Evolutionary conservation across 768 basidiomycete genomes (phyloP).

Genomic region (Kwoniella sp.): DNA sequence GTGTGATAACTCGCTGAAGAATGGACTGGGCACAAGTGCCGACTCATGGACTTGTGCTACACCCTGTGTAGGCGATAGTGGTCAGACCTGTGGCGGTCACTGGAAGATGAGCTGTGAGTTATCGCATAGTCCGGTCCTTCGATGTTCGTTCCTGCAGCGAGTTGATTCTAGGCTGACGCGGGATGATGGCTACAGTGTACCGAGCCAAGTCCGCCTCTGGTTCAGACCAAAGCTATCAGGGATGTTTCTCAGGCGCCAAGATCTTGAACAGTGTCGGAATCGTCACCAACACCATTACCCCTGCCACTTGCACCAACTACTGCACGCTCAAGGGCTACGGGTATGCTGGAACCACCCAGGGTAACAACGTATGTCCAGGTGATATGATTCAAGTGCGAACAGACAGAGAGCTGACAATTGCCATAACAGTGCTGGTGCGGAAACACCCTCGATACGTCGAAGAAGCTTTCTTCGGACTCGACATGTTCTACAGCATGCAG

Average conservation of each 20-base stretch:
- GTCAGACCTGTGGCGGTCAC: conserved; percentile 27
- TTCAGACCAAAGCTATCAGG: neutral
- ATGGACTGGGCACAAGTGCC: conserved; percentile 8
- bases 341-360: conserved; percentile 23
- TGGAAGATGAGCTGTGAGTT: conserved; percentile 20
- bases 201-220: neutral
- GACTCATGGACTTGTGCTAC: conserved; percentile 15
- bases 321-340: conserved; percentile 28
- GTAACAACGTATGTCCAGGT: conserved; percentile 9
- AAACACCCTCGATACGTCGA: conserved; percentile 17
- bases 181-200: neutral
- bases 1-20: conserved; percentile 30
- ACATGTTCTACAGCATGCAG: conserved; percentile 24
- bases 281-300: conserved; percentile 14
- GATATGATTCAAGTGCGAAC: neutral
- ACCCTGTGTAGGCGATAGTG: conserved; percentile 24
- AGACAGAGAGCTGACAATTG: conserved; percentile 5
- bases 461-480: conserved; percentile 13
- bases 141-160: no score
- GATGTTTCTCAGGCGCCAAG: neutral
- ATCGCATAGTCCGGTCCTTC: no score
- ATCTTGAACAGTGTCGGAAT: conserved; percentile 1
- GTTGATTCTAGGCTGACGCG: no score
- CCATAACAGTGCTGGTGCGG: conserved; percentile 32
- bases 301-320: conserved; percentile 20